Evolutionary conservation across 495 filamentous ascomycete species (phyloP).

Genomic region (Penicillium manginii): DNA sequence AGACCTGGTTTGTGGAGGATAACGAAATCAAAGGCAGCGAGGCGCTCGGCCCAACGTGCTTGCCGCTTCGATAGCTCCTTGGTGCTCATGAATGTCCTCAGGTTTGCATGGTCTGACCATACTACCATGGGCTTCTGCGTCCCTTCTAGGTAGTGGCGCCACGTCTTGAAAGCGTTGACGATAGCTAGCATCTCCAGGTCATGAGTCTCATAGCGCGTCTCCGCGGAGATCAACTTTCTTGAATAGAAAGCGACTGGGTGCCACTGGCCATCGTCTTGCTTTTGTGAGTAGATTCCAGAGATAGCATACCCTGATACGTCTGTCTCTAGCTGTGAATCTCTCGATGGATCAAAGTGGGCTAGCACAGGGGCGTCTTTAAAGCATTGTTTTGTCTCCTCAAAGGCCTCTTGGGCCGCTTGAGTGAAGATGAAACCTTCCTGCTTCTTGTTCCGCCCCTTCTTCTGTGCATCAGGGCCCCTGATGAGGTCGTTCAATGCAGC

Average conservation of each 20-base stretch:
- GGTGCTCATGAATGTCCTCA: not conserved
- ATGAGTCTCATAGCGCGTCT: not conserved
- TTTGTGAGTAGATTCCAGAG: not conserved
- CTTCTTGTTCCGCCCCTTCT: no score
- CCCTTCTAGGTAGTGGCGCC: not conserved
- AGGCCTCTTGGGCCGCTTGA: no score
- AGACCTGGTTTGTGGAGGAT: not conserved
- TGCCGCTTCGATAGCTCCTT: no score
- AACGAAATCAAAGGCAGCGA: not conserved
- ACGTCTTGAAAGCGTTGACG: not conserved
- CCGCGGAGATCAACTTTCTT: not conserved
- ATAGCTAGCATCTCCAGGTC: not conserved
- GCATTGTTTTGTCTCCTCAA: not conserved
- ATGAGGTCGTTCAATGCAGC: not conserved
- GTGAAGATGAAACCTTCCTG: no score
- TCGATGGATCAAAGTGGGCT: not conserved
- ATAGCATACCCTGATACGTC: not conserved
- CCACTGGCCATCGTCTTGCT: not conserved
- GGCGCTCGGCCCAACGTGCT: no score
- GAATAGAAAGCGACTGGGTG: slow-evolving; percentile 2
- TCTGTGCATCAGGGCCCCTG: not conserved
- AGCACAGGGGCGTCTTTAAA: not conserved
- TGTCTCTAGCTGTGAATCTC: not conserved
- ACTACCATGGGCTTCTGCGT: not conserved
- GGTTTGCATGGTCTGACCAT: not conserved